Conservation (phyloP, 306 rosid genomes). For the Trichosanthes cucumerina region DNA sequence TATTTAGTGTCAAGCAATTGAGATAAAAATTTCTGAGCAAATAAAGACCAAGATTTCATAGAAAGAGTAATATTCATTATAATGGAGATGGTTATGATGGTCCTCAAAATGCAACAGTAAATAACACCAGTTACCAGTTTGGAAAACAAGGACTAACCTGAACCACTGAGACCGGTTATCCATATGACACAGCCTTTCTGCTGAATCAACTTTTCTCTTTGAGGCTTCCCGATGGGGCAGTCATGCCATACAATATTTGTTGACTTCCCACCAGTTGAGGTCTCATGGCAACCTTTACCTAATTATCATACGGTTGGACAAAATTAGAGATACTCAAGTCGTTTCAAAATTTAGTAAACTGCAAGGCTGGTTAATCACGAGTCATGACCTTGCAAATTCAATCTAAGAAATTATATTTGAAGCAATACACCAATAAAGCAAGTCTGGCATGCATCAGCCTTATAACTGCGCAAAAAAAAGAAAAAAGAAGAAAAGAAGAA, state of each 20-base stretch:
- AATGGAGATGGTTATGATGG: not conserved
- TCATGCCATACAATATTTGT: slow-evolving; percentile 85
- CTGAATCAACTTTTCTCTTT: slow-evolving; percentile 69
- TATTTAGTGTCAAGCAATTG: not conserved
- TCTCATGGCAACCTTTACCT: slow-evolving; percentile 39
- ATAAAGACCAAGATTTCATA: not conserved
- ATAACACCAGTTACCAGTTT: not conserved
- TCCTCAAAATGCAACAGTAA: not conserved
- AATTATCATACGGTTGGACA: slow-evolving; percentile 20
- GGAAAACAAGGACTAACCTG: slow-evolving; percentile 56
- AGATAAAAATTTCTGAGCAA: not conserved
- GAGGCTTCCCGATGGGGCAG: slow-evolving; percentile 55
- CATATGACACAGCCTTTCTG: slow-evolving; percentile 96
- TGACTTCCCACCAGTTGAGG: slow-evolving; percentile 56
- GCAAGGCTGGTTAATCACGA: not conserved
- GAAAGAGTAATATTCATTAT: not conserved
- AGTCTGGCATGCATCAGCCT: not conserved
- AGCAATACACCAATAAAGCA: not conserved
- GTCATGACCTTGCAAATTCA: not conserved
- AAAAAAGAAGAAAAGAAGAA: too few species aligned
- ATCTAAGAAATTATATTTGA: not conserved
- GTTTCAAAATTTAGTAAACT: not conserved
- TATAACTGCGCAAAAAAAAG: not conserved
- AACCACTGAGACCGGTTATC: slow-evolving; percentile 98
- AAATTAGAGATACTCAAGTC: slow-evolving; percentile 22